A percentile compares a stretch with the other conserved stretches of the same genome.
These are phyloP conservation scores for Yamadazyma triangularis DNA, from an alignment of 1,139 yeast species.

Conservation along the genomic window DNA sequence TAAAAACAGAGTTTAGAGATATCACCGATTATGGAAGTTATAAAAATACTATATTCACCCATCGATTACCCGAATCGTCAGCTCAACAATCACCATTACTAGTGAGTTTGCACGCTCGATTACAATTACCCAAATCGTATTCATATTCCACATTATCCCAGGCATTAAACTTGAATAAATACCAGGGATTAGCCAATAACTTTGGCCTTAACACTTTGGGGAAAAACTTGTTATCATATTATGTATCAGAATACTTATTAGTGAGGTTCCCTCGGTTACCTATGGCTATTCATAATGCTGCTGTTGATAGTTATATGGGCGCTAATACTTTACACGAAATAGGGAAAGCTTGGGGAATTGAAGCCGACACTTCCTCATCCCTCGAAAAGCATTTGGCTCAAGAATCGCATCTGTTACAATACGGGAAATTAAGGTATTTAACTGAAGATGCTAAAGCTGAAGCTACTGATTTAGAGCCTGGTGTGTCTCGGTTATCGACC, in stretches of 20 bases:
- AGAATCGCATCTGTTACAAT: conserved; percentile 59
- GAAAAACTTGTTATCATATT: conserved; percentile 67
- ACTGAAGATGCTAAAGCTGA: conserved; percentile 27
- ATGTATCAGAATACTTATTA: conserved; percentile 69
- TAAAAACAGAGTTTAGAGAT: conserved; percentile 27
- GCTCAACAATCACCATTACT: conserved; percentile 64
- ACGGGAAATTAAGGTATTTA: conserved; percentile 61
- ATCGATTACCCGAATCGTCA: conserved; percentile 45
- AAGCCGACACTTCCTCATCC: conserved; percentile 60
- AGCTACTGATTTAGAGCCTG: conserved; percentile 47
- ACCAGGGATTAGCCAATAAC: conserved; percentile 60
- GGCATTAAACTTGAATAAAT: conserved; percentile 51
- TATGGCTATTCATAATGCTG: conserved; percentile 65
- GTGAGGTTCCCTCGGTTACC: conserved; percentile 88
- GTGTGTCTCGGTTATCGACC: conserved; percentile 45
- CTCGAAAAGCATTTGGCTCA: conserved; percentile 66
- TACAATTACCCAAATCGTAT: conserved; percentile 54
- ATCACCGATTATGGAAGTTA: conserved; percentile 39
- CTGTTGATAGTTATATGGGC: conserved; percentile 71
- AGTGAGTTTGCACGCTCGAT: conserved; percentile 75
- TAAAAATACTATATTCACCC: conserved; percentile 40
- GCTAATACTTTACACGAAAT: conserved; percentile 57
- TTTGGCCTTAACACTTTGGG: conserved; percentile 79
- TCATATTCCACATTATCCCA: conserved; percentile 71
- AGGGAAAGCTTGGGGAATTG: conserved; percentile 86